phyloP scores from a whole-genome alignment of 441 rosid species.

The Raphanus hybrid region DNA sequence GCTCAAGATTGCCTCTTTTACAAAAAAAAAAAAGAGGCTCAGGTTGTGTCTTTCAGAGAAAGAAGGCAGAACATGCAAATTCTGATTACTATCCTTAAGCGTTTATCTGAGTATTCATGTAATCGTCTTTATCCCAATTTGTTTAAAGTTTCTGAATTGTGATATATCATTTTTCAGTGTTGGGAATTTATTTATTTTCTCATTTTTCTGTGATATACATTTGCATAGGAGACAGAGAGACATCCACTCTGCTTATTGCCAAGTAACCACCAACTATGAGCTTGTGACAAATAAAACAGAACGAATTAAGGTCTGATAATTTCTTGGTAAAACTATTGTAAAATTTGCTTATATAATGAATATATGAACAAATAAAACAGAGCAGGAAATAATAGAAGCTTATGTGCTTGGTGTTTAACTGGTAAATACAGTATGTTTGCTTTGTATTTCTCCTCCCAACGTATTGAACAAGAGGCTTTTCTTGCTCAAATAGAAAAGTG shows the following conservation, averaged over 20 bases:
- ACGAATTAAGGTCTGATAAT: too few relatives aligned
- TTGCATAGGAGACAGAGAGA: not conserved
- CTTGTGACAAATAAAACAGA: not conserved
- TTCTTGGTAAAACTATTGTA: too few relatives aligned
- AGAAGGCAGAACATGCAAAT: not conserved
- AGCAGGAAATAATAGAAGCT: constrained; percentile 56
- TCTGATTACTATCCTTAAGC: not conserved
- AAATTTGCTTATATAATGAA: too few relatives aligned
- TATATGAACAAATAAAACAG: too few relatives aligned
- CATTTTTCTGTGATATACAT: not conserved
- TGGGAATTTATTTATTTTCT: not conserved
- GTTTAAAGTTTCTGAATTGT: not conserved
- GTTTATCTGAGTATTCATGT: not conserved
- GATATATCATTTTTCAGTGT: not conserved
- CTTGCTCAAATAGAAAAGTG: constrained; percentile 72
- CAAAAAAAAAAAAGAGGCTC: not conserved
- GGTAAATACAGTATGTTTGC: constrained; percentile 57
- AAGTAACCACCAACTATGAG: not conserved
- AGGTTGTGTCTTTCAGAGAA: not conserved
- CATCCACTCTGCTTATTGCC: not conserved
- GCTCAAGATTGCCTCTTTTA: not conserved
- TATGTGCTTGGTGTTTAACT: constrained; percentile 71
- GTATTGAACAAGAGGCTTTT: constrained; percentile 52
- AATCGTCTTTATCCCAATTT: not conserved
- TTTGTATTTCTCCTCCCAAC: constrained; percentile 48